Conservation (phyloP, 1,139 yeast species). For the Blastobotrys malaysiensis region DNA sequence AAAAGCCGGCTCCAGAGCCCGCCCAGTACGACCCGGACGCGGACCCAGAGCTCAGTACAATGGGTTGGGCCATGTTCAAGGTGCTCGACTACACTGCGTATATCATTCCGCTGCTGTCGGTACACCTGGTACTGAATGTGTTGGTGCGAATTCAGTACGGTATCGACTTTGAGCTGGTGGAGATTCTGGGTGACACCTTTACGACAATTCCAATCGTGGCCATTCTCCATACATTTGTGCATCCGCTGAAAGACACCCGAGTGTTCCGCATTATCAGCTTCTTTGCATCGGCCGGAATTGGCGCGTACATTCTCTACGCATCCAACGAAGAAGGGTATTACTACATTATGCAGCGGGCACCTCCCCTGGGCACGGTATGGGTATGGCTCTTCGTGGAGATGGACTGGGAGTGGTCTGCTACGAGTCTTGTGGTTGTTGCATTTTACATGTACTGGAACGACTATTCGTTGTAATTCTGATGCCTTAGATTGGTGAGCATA, state of each 20-base stretch:
- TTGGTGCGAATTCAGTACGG: slow-evolving; percentile 33
- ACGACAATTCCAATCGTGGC: slow-evolving; percentile 29
- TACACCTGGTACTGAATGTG: slow-evolving; percentile 32
- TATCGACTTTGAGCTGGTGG: slow-evolving; percentile 21
- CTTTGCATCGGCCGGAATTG: slow-evolving; percentile 27
- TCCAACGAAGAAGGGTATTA: slow-evolving; percentile 36
- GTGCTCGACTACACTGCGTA: slow-evolving; percentile 30
- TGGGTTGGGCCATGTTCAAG: slow-evolving; percentile 27
- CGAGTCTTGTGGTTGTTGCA: slow-evolving; percentile 28
- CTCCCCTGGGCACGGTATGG: slow-evolving; percentile 39
- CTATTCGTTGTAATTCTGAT: slow-evolving; percentile 24
- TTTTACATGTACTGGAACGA: slow-evolving; percentile 30
- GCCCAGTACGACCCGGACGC: slow-evolving; percentile 9
- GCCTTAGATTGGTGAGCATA: no score
- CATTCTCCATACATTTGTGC: slow-evolving; percentile 27
- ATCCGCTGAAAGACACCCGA: slow-evolving; percentile 21
- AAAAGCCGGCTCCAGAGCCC: background rate
- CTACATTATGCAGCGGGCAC: slow-evolving; percentile 37
- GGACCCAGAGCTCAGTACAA: slow-evolving; percentile 22
- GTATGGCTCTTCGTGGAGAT: slow-evolving; percentile 38
- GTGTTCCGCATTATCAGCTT: slow-evolving; percentile 23
- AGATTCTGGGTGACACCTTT: slow-evolving; percentile 22
- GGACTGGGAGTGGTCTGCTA: slow-evolving; percentile 35
- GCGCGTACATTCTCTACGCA: slow-evolving; percentile 33
- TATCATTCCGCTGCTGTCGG: slow-evolving; percentile 32